phyloP scores from a whole-genome alignment of 108 stramenopile species.

The Nitzschia putrida region DNA sequence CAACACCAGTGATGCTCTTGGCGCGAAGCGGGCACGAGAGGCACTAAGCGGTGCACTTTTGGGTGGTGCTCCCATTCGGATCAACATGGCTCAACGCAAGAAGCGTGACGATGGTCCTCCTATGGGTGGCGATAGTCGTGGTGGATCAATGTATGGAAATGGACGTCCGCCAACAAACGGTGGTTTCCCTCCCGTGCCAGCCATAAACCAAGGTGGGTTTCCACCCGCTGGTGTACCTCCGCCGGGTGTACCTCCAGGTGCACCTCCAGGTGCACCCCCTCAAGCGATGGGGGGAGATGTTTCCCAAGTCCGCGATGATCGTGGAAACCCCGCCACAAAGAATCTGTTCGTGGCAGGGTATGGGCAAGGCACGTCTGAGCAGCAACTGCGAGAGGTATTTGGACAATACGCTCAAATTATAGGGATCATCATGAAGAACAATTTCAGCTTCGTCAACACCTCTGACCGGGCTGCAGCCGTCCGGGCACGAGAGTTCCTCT shows the following conservation, averaged over 20 bases:
- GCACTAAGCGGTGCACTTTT: slow-evolving; percentile 75
- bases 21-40: slow-evolving; percentile 73
- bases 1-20: slow-evolving; percentile 76
- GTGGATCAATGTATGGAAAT: slow-evolving; percentile 14
- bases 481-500: slow-evolving; percentile 58
- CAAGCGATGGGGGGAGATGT: slow-evolving; percentile 1
- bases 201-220: slow-evolving; percentile 8
- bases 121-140: background rate
- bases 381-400: slow-evolving; percentile 66
- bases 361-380: slow-evolving; percentile 78
- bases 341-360: slow-evolving; percentile 89
- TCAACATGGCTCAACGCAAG: slow-evolving; percentile 77
- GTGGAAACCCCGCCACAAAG: slow-evolving; percentile 87
- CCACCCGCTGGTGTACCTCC: background rate
- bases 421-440: slow-evolving; percentile 71
- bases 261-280: slow-evolving; percentile 16
- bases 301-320: slow-evolving; percentile 68
- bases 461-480: slow-evolving; percentile 53
- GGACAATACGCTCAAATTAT: slow-evolving; percentile 62
- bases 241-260: slow-evolving; percentile 6
- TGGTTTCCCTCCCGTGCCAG: background rate
- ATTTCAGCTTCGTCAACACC: slow-evolving; percentile 79
- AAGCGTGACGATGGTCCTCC: slow-evolving; percentile 37
- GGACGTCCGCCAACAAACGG: background rate
- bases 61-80: slow-evolving; percentile 76